Evolutionary conservation across 1,139 yeast species (phyloP).

Genomic region (Taphrina betulina): DNA sequence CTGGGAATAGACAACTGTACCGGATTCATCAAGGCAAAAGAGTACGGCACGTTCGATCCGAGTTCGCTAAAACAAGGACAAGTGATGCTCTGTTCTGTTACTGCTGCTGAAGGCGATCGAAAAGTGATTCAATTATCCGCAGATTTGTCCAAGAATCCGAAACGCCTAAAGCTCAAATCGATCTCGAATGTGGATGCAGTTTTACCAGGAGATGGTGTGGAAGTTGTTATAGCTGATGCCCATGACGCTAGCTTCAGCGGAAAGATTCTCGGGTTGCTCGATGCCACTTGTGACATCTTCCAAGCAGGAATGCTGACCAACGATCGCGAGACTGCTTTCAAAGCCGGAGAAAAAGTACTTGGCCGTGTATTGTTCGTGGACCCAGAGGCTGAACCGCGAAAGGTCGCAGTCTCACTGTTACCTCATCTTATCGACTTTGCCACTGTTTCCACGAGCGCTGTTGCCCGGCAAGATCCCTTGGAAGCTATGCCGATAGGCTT

Average conservation of each 20-base stretch:
- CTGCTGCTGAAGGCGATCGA: constrained; percentile 45
- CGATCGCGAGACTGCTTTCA: constrained; percentile 59
- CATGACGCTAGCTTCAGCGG: constrained; percentile 60
- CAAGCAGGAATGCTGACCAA: constrained; percentile 56
- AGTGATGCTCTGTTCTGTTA: constrained; percentile 45
- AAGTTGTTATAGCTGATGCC: constrained; percentile 65
- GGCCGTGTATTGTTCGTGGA: constrained; percentile 70
- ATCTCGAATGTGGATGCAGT: constrained; percentile 74
- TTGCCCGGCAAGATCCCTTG: constrained; percentile 47
- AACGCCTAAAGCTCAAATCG: constrained; percentile 49
- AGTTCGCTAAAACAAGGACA: constrained; percentile 49
- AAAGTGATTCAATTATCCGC: constrained; percentile 64
- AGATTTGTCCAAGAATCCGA: constrained; percentile 48
- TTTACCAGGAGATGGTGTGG: constrained; percentile 79
- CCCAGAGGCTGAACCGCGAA: constrained; percentile 49
- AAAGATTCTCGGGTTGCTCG: constrained; percentile 70
- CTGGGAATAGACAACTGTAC: constrained; percentile 58
- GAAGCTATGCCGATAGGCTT: constrained; percentile 80
- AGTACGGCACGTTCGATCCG: constrained; percentile 9
- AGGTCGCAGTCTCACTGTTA: constrained; percentile 62
- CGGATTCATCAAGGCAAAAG: constrained; percentile 68
- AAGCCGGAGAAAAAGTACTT: constrained; percentile 63
- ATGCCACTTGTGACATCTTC: constrained; percentile 67
- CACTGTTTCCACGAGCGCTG: constrained; percentile 22
- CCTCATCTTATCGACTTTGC: constrained; percentile 51